Evolutionary conservation across 1,284 basidiomycete species (phyloP).

Genomic region (Pseudozyma sp.): DNA sequence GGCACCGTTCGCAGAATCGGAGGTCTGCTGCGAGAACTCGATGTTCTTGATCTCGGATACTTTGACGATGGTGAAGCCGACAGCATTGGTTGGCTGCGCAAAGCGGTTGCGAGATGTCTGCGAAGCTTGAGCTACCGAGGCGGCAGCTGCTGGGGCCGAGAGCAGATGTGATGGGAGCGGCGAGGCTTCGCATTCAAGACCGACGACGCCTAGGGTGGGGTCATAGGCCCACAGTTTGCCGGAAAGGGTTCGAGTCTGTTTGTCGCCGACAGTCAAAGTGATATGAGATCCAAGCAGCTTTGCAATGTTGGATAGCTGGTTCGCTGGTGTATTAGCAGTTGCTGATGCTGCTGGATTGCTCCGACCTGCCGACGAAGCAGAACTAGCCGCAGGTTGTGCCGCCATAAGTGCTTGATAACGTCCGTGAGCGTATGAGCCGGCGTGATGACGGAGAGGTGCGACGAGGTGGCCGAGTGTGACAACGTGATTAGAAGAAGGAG

Average conservation of each 20-base stretch:
- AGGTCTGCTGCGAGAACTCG: conserved; percentile 27
- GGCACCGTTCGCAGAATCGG: conserved; percentile 11
- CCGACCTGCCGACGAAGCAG: conserved; percentile 20
- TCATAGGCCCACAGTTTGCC: conserved; percentile 66
- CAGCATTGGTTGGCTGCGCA: conserved; percentile 22
- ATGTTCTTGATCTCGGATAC: conserved; percentile 56
- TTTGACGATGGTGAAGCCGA: conserved; percentile 63
- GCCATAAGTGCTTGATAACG: conserved; percentile 9
- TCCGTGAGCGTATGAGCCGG: background rate
- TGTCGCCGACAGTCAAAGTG: conserved; percentile 44
- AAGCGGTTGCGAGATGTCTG: conserved; percentile 42
- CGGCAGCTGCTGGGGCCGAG: conserved; percentile 48
- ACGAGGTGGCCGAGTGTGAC: background rate
- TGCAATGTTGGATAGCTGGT: conserved; percentile 35
- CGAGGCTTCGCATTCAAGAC: conserved; percentile 52
- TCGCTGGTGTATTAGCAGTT: conserved; percentile 14
- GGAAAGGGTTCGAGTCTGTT: conserved; percentile 28
- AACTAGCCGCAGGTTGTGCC: conserved; percentile 12
- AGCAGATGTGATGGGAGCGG: conserved; percentile 32
- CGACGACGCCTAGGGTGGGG: conserved; percentile 52
- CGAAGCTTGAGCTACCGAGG: conserved; percentile 38
- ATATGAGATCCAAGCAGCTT: conserved; percentile 40
- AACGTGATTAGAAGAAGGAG: background rate
- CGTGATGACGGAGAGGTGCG: background rate
- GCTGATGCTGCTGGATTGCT: conserved; percentile 4